Evolutionary conservation across 306 rosid genomes (phyloP), one percentile per base, ranked within the genome.

Genomic region (Vigna hirtella): DNA sequence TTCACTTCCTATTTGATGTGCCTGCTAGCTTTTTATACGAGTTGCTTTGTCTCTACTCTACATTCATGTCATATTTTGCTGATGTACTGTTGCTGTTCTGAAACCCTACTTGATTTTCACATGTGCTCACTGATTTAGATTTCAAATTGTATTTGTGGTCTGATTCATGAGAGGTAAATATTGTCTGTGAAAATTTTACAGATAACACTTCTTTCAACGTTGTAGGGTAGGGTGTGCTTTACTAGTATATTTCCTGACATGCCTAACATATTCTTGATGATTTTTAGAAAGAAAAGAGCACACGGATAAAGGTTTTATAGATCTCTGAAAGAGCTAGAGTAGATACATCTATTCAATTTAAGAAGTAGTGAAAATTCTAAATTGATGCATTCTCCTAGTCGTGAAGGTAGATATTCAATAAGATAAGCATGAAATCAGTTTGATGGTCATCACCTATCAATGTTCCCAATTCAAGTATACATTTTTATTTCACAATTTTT

Each of bases 151-250:
- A n/a, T 38, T 36, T 52, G 77, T 82, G 70, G 77, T 83, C 82
- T 85, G 88, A 76, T 85, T 84, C 75, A 72, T 66, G 67, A 52
- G 63, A 79, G 78, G 85, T 77, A 66, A 52, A 82, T 26, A 76
- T 65, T 26, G 62, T 51, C 8, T 2, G 20, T 13, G 81, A 70
- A 82, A 48, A 42, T 32, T 74, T 78, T 36, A 53, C 77, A 53
- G 64, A 70, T 74, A 63, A 49, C 78, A 34, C 67, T 72, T 57
- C 66, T 77, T 45, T 62, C 47, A 53, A 81, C 53, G 36, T 79
- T 67, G 40, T 61, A 2, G 48, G 78, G 71, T 84, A 2, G 48
- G 78, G 74, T 84, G 85, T 82, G 76, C 74, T 79, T 34, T 83
- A 77, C 79, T 69, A 42, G 86, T 81, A 50, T 17, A 51, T 58